Percentiles rank a stretch among this genome's conserved stretches.
These are phyloP conservation scores for Metarhizium sp. DNA, from an alignment of 2,329 filamentous ascomycete genomes.

Conservation along the genomic window DNA sequence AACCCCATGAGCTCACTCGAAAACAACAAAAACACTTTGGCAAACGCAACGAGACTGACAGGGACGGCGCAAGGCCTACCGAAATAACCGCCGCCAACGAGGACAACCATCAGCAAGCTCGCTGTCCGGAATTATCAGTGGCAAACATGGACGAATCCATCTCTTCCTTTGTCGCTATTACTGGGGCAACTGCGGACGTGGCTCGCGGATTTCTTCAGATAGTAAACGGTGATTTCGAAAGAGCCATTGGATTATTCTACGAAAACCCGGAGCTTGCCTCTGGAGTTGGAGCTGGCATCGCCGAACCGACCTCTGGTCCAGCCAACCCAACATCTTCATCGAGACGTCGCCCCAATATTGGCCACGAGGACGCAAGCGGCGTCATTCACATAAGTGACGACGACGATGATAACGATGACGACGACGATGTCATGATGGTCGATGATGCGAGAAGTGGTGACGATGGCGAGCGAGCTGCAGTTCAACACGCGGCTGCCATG, in stretches of 20 bases:
- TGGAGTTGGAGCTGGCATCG: slow-evolving; percentile 23
- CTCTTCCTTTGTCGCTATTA: slow-evolving; percentile 72
- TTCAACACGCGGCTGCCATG: slow-evolving; percentile 28
- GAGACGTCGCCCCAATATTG: slow-evolving; percentile 16
- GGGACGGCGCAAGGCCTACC: not conserved
- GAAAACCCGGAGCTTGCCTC: slow-evolving; percentile 67
- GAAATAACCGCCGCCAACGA: not conserved
- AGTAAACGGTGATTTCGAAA: slow-evolving; percentile 73
- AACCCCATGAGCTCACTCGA: not conserved
- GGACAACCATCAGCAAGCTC: not conserved
- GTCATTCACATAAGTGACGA: slow-evolving; percentile 69
- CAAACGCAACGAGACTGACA: not conserved
- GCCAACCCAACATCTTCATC: slow-evolving; percentile 19
- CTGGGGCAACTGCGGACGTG: slow-evolving; percentile 61
- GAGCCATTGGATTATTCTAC: slow-evolving; percentile 84
- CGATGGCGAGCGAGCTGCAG: slow-evolving; percentile 30
- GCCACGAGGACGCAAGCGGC: slow-evolving; percentile 26
- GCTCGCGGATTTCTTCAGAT: slow-evolving; percentile 78
- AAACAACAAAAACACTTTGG: not conserved
- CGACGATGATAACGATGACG: slow-evolving; percentile 57
- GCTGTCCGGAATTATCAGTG: not conserved
- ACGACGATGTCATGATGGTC: slow-evolving; percentile 24
- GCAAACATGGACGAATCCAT: slow-evolving; percentile 60
- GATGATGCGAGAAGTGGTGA: slow-evolving; percentile 26
- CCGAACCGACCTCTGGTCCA: slow-evolving; percentile 9